Percentiles rank a stretch among this genome's conserved stretches.
phyloP scores from a whole-genome alignment of 179 eudicot genomes.

The Beta corolliflora region DNA sequence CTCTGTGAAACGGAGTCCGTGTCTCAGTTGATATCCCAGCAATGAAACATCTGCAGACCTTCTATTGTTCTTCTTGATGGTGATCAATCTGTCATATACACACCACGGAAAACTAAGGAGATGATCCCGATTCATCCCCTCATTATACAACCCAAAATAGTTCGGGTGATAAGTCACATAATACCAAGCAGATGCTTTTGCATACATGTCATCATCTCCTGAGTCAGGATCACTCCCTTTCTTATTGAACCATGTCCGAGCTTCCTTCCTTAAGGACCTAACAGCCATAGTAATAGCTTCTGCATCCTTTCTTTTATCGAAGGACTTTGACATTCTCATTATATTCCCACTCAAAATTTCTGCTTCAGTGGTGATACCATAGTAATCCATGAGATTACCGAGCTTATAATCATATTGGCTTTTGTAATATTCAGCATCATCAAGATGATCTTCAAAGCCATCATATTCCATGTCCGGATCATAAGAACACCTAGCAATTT shows the following conservation, averaged over 20 bases:
- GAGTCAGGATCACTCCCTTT: conserved; percentile 23
- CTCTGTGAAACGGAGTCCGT: conserved; percentile 23
- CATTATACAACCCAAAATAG: conserved; percentile 67
- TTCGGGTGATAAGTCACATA: conserved; percentile 71
- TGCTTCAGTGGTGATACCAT: conserved; percentile 83
- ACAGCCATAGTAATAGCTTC: conserved; percentile 71
- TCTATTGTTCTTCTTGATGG: conserved; percentile 58
- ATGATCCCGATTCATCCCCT: conserved; percentile 63
- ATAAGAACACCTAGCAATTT: conserved; percentile 54
- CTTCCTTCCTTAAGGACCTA: conserved; percentile 79
- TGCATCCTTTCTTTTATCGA: conserved; percentile 68
- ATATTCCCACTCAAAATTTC: conserved; percentile 82
- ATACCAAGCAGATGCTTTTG: conserved; percentile 96
- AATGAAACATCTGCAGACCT: conserved; percentile 23
- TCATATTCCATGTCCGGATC: conserved; percentile 77
- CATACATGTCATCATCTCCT: conserved; percentile 39
- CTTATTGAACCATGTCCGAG: conserved; percentile 61
- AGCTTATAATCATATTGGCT: conserved; percentile 72
- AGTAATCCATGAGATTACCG: conserved; percentile 84
- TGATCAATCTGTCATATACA: conserved; percentile 69
- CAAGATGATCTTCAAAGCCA: conserved; percentile 64
- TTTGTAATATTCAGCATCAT: conserved; percentile 67
- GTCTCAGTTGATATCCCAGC: conserved; percentile 26
- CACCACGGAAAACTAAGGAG: conserved; percentile 95
- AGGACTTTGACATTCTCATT: conserved; percentile 72